Percentiles rank a stretch among this genome's conserved stretches.
These are phyloP conservation scores for Sporobolomyces phaffii DNA, from an alignment of 768 basidiomycete species.

Conservation along the genomic window DNA sequence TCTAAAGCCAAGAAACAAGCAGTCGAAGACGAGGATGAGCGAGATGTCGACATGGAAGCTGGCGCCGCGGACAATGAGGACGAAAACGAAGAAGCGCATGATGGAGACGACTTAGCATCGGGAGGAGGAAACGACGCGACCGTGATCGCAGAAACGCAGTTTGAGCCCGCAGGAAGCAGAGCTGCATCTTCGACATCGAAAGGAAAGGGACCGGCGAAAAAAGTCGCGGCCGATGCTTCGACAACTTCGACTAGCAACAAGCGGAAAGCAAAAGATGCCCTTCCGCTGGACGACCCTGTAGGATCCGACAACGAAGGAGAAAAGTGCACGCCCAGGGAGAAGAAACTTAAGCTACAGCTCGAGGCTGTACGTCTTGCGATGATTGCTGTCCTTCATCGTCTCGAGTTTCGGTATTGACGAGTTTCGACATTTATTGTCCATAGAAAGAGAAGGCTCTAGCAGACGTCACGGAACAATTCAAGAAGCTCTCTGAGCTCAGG, in stretches of 20 bases:
- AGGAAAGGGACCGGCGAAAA: conserved; percentile 9
- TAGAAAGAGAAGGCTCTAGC: conserved; percentile 18
- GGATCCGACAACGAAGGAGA: neutral
- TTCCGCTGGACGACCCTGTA: neutral
- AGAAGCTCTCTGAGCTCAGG: conserved; percentile 21
- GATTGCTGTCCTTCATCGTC: neutral
- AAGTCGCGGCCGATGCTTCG: conserved; percentile 1
- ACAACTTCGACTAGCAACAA: neutral
- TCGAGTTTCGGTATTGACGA: no score
- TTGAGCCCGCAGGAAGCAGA: neutral
- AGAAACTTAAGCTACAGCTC: conserved; percentile 27
- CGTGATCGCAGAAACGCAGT: conserved; percentile 20
- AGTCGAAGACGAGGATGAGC: neutral
- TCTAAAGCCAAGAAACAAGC: neutral
- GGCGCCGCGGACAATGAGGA: neutral
- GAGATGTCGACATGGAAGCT: neutral
- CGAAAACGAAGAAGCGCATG: neutral
- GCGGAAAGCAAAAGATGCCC: neutral
- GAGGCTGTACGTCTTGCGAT: conserved; percentile 14
- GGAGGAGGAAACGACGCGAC: conserved; percentile 4
- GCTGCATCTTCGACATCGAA: no score
- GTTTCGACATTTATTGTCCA: no score
- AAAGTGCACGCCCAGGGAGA: conserved; percentile 10
- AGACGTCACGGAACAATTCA: neutral
- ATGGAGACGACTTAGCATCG: neutral